Conservation (phyloP, 2,329 filamentous ascomycete species). For the Phoma sp. region DNA sequence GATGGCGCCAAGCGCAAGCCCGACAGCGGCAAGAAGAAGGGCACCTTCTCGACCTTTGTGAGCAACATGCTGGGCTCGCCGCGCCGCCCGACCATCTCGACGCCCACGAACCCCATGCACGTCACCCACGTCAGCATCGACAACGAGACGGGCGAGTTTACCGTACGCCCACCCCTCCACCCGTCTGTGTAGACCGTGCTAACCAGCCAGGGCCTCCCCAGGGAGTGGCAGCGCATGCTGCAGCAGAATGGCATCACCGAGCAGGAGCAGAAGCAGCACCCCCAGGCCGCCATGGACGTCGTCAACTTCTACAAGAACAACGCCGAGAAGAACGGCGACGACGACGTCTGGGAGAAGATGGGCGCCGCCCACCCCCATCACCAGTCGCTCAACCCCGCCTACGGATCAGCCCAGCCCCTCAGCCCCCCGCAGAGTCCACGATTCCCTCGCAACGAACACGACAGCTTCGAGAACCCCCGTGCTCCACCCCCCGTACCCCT, state of each 20-base stretch:
- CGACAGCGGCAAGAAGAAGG: conserved; percentile 51
- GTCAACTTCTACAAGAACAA: conserved; percentile 98
- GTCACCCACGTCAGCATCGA: conserved; percentile 98
- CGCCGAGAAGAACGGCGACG: conserved; percentile 78
- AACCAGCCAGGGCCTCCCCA: conserved; percentile 78
- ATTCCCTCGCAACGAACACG: conserved; percentile 87
- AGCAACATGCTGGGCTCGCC: conserved; percentile 65
- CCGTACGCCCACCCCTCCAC: conserved; percentile 62
- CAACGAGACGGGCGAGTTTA: conserved; percentile 94
- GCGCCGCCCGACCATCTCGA: conserved; percentile 93
- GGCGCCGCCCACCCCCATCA: conserved; percentile 76
- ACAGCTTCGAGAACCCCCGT: conserved; percentile 96
- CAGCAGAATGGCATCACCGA: conserved; percentile 96
- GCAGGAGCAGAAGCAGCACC: conserved; percentile 94
- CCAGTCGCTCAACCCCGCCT: conserved; percentile 41
- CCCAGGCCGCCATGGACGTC: conserved; percentile 94
- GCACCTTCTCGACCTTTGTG: conserved; percentile 50
- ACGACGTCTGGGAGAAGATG: conserved; percentile 95
- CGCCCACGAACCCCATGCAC: conserved; percentile 95
- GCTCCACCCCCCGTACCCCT: conserved; percentile 86
- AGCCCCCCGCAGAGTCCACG: conserved; percentile 85
- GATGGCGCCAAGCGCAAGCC: conserved; percentile 39
- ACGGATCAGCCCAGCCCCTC: conserved; percentile 59
- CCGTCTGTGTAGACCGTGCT: conserved; percentile 14
- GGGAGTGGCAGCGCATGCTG: conserved; percentile 96